Evolutionary conservation across 768 basidiomycete genomes (phyloP), one percentile per base, ranked within the genome.

Genomic region (Lentinula lateritia): DNA sequence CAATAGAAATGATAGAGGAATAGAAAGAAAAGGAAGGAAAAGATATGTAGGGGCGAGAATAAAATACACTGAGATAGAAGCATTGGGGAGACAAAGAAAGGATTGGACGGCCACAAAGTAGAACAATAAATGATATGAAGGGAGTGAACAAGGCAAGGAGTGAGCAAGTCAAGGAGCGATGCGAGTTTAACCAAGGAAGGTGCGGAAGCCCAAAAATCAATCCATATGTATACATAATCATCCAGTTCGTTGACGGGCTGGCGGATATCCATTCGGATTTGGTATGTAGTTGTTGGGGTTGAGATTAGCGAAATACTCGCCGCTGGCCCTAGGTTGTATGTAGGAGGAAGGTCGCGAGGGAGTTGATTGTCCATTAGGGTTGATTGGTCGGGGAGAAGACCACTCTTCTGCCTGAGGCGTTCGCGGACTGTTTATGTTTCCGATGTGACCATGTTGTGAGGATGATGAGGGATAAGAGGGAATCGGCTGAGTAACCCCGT

Each of bases 231-330:
- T 38, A 13, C 34, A 50, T 20, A 18, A 52, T 36, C 46, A 73
- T 78, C 76, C 82, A 74, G 77, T 77, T 67, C 80, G 81, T 69
- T 83, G 83, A 63, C 80, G 80, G 70, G 76, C 76, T 53, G 80
- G 69, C 60, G 80, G 77, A 67, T 82, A 77, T 60, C 83, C 83
- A 66, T 79, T 80, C 67, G 80, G 67, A 65, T 69, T 75, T 63
- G 81, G 72, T 15, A 71, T 70, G 60, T 73, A 72, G 59, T 73
- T 67, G 39, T 28, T 43, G 8, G 50, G 35, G 23, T 52, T 53
- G 50, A 13, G 38, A 53, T 52, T 61, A 41, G 78, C 75, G 35
- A 72, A 38, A 62, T 76, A 77, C 54, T 83, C 83, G 38, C 74
- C 66, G 62, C 78, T 83, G 13, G 75, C 70, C 65, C 82, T 75